A percentile compares a stretch with the other conserved stretches of the same genome.
phyloP scores from a whole-genome alignment of 1,139 yeast genomes.

The Candida sanyaensis region DNA sequence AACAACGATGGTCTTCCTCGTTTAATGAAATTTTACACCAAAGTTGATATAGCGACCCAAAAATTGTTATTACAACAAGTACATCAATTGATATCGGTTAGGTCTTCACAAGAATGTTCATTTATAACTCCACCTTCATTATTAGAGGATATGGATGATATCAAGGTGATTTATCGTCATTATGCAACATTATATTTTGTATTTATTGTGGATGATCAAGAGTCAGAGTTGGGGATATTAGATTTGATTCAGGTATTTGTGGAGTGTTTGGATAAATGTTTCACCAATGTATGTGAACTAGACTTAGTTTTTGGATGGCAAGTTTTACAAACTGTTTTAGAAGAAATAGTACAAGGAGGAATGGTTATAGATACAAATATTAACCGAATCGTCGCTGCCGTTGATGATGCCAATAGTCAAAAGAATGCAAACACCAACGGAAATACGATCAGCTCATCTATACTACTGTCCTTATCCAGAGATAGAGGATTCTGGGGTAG shows the following conservation, averaged over 20 bases:
- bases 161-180: constrained; percentile 89
- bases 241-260: constrained; percentile 97
- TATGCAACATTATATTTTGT: constrained; percentile 95
- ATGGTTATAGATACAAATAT: constrained; percentile 98
- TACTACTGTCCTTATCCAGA: constrained; percentile 45
- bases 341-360: constrained; percentile 95
- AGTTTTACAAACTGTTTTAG: constrained; percentile 85
- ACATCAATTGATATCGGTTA: constrained; percentile 63
- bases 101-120: constrained; percentile 76
- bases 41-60: constrained; percentile 79
- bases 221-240: constrained; percentile 87
- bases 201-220: constrained; percentile 94
- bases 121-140: constrained; percentile 80
- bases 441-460: constrained; percentile 25
- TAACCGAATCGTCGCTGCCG: constrained; percentile 77
- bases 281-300: constrained; percentile 90
- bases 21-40: constrained; percentile 87
- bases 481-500: constrained; percentile 50
- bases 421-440: constrained; percentile 21
- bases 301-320: constrained; percentile 98
- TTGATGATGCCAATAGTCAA: constrained; percentile 60
- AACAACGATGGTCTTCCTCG: constrained; percentile 94
- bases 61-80: constrained; percentile 73
- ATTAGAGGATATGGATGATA: constrained; percentile 71
- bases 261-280: constrained; percentile 89